Base-by-base conservation (phyloP, 176 grass and related monocot species). In the Aegilops bicornis region DNA sequence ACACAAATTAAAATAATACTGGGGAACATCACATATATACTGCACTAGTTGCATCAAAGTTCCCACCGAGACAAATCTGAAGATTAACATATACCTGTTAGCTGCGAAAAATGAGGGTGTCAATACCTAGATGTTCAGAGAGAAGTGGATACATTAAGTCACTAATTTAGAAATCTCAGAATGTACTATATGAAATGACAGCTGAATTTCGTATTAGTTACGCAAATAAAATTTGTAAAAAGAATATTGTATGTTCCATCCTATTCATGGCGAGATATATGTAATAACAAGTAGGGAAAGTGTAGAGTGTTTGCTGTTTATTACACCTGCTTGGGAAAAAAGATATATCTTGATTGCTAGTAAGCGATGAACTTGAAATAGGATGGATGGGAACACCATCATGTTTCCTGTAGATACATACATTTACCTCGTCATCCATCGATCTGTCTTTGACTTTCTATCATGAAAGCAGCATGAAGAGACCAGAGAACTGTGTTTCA, bases 301-400 rank as follows among this genome's bases (percentile, higher is more conserved):
- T 29, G 14, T 9, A 69, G 15, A 66, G 25, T 48, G 39, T 43
- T 50, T 79, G 48, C 17, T 30, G 52, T 29, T 75, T 70, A 39
- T 64, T 80, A 79, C 29, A 95, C 93, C 89, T 95, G 81, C 81
- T 98, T 93, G 76, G 89, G 85, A 77, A 91, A 95, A 48, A 86
- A 95, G 47, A 50, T 50, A 94, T 75, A 94, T 94, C 89, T 91
- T 50, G 47, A 50, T 16, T 50, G 1, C 47, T 25, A 98, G 79
- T 82, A 98, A 83, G 93, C 83, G n/a, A 98, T 88, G 82, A 98
- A 98, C 31, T 90, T 86, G 81, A 98, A 98, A 84, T 92, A 95
- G 25, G 88, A 82, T 66, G 96, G 91, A 98, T 98, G 48, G 96
- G 93, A 86, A 92, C 64, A 91, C 92, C 81, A 32, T 95, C 93